Evolutionary conservation across 1,284 basidiomycete species (phyloP).

Genomic region (Lignosus rhinocerotis): DNA sequence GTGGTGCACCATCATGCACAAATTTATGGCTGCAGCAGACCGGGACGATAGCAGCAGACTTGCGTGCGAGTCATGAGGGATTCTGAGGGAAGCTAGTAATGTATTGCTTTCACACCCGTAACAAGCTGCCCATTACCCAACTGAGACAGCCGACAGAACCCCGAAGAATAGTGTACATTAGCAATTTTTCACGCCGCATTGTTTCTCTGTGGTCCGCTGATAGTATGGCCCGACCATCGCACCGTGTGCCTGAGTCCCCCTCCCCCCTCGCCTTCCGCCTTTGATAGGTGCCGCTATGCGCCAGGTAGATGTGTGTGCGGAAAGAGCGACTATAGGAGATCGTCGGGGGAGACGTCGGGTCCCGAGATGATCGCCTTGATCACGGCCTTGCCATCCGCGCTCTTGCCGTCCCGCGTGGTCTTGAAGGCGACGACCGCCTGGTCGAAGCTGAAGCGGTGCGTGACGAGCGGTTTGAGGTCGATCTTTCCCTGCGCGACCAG

Average conservation of each 20-base stretch:
- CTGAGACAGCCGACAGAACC: neutral
- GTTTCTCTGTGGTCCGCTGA: too few relatives aligned
- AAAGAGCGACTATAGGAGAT: slow-evolving; percentile 11
- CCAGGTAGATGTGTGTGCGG: too few relatives aligned
- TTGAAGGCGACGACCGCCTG: slow-evolving; percentile 82
- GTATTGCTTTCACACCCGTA: neutral
- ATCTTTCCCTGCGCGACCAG: slow-evolving; percentile 80
- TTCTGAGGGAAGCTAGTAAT: neutral
- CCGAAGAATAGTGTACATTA: slow-evolving; percentile 4
- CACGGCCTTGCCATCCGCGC: slow-evolving; percentile 71
- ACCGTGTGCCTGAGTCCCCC: neutral
- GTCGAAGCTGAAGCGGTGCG: slow-evolving; percentile 82
- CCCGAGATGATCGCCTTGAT: slow-evolving; percentile 81
- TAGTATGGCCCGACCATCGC: neutral
- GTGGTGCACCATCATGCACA: too few relatives aligned
- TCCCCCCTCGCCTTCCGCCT: too few relatives aligned
- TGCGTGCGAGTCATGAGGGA: neutral
- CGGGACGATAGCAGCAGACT: too few relatives aligned
- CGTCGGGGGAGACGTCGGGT: slow-evolving; percentile 50
- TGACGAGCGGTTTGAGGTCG: slow-evolving; percentile 86
- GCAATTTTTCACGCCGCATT: neutral
- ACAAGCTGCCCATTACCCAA: slow-evolving; percentile 8
- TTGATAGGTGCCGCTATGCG: too few relatives aligned
- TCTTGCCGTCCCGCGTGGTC: slow-evolving; percentile 77
- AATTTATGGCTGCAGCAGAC: too few relatives aligned